Conservation (phyloP, 257 asterid species). For the Echites panduratus region DNA sequence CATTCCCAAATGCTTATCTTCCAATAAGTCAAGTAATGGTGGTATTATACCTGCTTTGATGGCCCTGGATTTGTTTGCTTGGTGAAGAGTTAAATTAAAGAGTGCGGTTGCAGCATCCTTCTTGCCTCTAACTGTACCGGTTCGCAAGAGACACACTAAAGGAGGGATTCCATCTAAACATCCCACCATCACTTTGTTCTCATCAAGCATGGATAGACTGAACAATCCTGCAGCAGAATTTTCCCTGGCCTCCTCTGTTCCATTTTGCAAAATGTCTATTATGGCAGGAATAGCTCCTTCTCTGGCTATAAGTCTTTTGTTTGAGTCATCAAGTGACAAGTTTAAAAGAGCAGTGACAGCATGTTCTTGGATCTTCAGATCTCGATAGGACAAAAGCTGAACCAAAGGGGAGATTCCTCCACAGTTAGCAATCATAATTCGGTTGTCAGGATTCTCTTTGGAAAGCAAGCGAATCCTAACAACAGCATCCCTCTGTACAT, state of each 20-base stretch:
- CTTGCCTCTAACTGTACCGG: constrained; percentile 53
- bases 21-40: constrained; percentile 38
- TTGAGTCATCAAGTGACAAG: constrained; percentile 42
- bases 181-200: constrained; percentile 52
- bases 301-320: constrained; percentile 48
- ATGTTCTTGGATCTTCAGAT: constrained; percentile 46
- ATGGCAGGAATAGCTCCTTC: constrained; percentile 54
- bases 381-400: constrained; percentile 34
- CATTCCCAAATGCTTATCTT: constrained; percentile 46
- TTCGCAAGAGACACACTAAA: constrained; percentile 35
- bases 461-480: constrained; percentile 49
- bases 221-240: constrained; percentile 63
- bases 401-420: constrained; percentile 64
- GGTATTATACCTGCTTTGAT: constrained; percentile 47
- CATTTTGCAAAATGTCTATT: constrained; percentile 37
- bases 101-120: constrained; percentile 62
- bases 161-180: constrained; percentile 48
- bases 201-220: constrained; percentile 52
- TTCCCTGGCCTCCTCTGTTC: constrained; percentile 54
- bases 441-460: constrained; percentile 56
- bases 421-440: constrained; percentile 42
- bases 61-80: constrained; percentile 47
- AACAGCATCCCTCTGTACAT: constrained; percentile 37
- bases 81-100: constrained; percentile 46
- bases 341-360: constrained; percentile 43